Evolutionary conservation across 106 monocot species (phyloP).

Genomic region (Apostasia shenzhenica): DNA sequence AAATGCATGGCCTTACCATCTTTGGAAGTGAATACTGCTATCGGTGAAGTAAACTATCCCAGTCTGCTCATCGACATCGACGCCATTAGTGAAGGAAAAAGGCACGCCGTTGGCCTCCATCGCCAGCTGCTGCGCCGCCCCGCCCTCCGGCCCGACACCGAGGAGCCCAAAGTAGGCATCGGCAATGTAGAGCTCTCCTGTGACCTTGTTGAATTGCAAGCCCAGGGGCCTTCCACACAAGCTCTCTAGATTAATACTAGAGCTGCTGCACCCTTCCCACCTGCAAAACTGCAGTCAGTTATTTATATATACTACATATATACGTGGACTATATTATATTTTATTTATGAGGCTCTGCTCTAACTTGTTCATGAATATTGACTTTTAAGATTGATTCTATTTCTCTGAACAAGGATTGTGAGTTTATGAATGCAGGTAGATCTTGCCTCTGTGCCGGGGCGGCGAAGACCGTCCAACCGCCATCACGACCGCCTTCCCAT

Average conservation of each 20-base stretch:
- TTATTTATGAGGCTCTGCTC: too few relatives aligned
- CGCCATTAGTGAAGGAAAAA: slow-evolving; percentile 48
- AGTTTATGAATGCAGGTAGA: too few relatives aligned
- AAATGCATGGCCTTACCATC: slow-evolving; percentile 12
- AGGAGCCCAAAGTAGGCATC: slow-evolving; percentile 44
- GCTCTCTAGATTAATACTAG: slow-evolving; percentile 12
- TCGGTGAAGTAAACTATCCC: slow-evolving; percentile 54
- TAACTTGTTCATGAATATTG: too few relatives aligned
- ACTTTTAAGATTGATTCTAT: too few relatives aligned
- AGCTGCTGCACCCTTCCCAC: not conserved
- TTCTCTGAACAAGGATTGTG: too few relatives aligned
- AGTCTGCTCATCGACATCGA: slow-evolving; percentile 46
- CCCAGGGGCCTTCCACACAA: slow-evolving; percentile 41
- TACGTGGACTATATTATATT: too few relatives aligned
- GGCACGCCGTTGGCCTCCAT: slow-evolving; percentile 14
- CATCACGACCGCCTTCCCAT: slow-evolving; percentile 16
- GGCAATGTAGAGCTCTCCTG: slow-evolving; percentile 40
- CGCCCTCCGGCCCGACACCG: slow-evolving; percentile 28
- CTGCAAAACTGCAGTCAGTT: not conserved
- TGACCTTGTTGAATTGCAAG: slow-evolving; percentile 31
- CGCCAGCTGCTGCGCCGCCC: slow-evolving; percentile 16
- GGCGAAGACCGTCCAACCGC: slow-evolving; percentile 10
- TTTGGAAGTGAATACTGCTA: slow-evolving; percentile 27
- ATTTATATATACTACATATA: too few relatives aligned
- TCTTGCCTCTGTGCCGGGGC: not conserved